Conservation (phyloP, 441 rosid species). For the Croton setiger region DNA sequence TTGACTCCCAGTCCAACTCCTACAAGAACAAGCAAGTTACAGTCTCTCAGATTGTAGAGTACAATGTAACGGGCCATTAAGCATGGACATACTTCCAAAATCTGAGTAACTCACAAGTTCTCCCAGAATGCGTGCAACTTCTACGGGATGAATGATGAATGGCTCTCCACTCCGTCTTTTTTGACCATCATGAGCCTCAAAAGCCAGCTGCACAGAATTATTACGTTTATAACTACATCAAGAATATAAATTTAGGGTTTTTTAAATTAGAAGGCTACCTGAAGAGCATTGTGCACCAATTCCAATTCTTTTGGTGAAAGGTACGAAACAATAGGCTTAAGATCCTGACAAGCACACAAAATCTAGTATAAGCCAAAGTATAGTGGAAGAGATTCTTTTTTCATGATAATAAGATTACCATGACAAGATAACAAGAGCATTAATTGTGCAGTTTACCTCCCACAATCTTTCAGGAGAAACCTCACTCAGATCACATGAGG, state of each 20-base stretch:
- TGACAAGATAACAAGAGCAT: slow-evolving; percentile 2
- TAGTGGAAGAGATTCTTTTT: slow-evolving; percentile 10
- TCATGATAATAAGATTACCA: slow-evolving; percentile 16
- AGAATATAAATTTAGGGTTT: slow-evolving; percentile 8
- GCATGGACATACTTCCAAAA: slow-evolving; percentile 18
- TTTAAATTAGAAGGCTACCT: slow-evolving; percentile 40
- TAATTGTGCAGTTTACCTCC: slow-evolving; percentile 59
- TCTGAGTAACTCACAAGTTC: slow-evolving; percentile 72
- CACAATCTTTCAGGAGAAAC: slow-evolving; percentile 79
- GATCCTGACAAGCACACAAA: slow-evolving; percentile 50
- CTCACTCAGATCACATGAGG: slow-evolving; percentile 37
- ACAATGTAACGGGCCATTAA: slow-evolving; percentile 19
- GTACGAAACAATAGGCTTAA: slow-evolving; percentile 71
- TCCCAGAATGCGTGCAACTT: slow-evolving; percentile 89
- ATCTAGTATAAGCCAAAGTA: slow-evolving; percentile 24
- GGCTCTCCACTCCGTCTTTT: slow-evolving; percentile 94
- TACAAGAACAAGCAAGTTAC: slow-evolving; percentile 29
- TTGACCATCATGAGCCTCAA: slow-evolving; percentile 92
- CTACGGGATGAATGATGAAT: slow-evolving; percentile 90
- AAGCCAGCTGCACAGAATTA: slow-evolving; percentile 74
- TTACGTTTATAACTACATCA: slow-evolving; percentile 23
- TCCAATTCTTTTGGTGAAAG: slow-evolving; percentile 82
- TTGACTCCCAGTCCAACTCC: slow-evolving; percentile 99
- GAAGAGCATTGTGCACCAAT: slow-evolving; percentile 70
- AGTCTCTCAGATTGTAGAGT: slow-evolving; percentile 25